A percentile compares a stretch with the other conserved stretches of the same genome.
Evolutionary conservation across 768 basidiomycete genomes (phyloP).

Genomic region (Pluteus cervinus): DNA sequence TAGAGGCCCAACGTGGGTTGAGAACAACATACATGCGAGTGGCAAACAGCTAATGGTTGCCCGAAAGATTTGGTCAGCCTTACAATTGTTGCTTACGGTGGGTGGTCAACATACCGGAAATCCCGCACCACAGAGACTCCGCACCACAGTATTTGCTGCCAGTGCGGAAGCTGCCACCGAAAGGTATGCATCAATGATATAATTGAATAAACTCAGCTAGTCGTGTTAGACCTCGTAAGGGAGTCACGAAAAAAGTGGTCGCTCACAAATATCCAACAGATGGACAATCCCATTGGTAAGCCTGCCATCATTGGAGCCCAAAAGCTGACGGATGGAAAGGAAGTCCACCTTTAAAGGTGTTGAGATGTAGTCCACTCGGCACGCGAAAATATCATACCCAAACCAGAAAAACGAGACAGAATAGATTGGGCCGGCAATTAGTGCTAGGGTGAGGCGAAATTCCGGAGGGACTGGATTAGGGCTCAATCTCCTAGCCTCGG

Average conservation of each 20-base stretch:
- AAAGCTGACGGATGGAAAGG: slow-evolving; percentile 41
- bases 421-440: slow-evolving; percentile 47
- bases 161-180: slow-evolving; percentile 51
- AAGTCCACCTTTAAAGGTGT: slow-evolving; percentile 43
- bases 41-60: slow-evolving; percentile 49
- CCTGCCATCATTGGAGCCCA: slow-evolving; percentile 52
- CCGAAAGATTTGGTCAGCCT: slow-evolving; percentile 8
- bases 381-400: slow-evolving; percentile 25
- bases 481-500: slow-evolving; percentile 16
- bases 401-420: slow-evolving; percentile 62
- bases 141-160: slow-evolving; percentile 44
- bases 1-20: slow-evolving; percentile 52
- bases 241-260: neutral
- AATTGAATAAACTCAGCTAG: slow-evolving; percentile 50
- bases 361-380: slow-evolving; percentile 5
- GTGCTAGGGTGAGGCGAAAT: slow-evolving; percentile 41
- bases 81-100: slow-evolving; percentile 1
- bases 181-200: slow-evolving; percentile 57
- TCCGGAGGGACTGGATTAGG: slow-evolving; percentile 10
- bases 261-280: slow-evolving; percentile 51
- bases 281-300: slow-evolving; percentile 43
- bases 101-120: slow-evolving; percentile 33
- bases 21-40: slow-evolving; percentile 47
- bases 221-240: neutral
- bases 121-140: slow-evolving; percentile 46